These are phyloP conservation scores for Westerdykella ornata DNA, from an alignment of 2,329 filamentous ascomycete species.

Conservation along the genomic window DNA sequence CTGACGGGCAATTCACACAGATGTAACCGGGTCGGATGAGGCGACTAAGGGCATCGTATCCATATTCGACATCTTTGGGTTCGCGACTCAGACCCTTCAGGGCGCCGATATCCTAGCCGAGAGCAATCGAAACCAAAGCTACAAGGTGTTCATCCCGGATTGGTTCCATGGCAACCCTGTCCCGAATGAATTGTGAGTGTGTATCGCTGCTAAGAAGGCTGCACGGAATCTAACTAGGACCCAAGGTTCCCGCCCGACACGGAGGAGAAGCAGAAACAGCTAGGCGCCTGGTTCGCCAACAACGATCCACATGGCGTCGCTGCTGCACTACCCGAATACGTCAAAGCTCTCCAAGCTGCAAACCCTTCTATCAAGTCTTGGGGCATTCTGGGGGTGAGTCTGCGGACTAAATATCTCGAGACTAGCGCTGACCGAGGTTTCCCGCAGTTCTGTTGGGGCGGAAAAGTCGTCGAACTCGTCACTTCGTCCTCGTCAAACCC, in stretches of 20 bases:
- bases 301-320: constrained; percentile 46
- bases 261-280: constrained; percentile 50
- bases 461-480: constrained; percentile 17
- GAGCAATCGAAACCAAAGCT: constrained; percentile 58
- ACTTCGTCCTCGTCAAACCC: constrained; percentile 46
- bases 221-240: too few species aligned
- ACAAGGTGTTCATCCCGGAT: constrained; percentile 78
- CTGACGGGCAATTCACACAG: not conserved
- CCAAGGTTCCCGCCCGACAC: constrained; percentile 50
- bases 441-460: constrained; percentile 47
- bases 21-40: constrained; percentile 39
- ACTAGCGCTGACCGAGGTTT: too few species aligned
- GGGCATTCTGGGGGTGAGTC: constrained; percentile 44
- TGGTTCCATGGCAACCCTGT: constrained; percentile 69
- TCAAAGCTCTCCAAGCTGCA: constrained; percentile 42
- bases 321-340: constrained; percentile 41
- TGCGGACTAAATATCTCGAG: too few species aligned
- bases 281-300: constrained; percentile 46
- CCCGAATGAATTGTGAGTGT: constrained; percentile 35
- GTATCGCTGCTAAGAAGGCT: too few species aligned
- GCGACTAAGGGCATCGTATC: constrained; percentile 49
- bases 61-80: constrained; percentile 53
- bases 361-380: constrained; percentile 43
- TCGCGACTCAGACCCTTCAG: constrained; percentile 53
- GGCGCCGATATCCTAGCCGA: constrained; percentile 52